Evolutionary conservation across 805 yeast genomes (phyloP), one percentile per base, ranked within the genome.

Genomic region (Myxozyma neglecta): DNA sequence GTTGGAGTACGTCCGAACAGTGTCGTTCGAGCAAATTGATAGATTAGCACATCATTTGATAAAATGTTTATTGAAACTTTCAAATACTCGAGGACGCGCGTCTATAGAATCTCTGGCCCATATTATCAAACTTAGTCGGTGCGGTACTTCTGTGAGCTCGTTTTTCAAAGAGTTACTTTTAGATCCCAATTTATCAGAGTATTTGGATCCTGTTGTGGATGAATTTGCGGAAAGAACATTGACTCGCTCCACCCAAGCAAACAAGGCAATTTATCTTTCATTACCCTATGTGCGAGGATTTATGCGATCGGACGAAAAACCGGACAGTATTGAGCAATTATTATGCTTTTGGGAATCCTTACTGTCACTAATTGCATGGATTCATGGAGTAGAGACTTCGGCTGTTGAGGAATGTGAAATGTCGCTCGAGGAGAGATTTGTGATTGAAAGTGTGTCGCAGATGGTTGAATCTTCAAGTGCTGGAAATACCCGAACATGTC

Each of bases 371-470:
- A 44, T 55, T 48, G 59, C 53, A 1, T 55, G 59, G 59, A 39
- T 55, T 2, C 53, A 48, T 39, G 53, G 59, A 14, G 48, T 55
- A 1, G 59, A 55, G 24, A 40, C 24, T 10, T 36, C 50, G 9
- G 29, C 51, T 6, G 53, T 42, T 14, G 53, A 34, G 18, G 48
- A 39, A 32, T 14, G 43, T 10, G 47, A 39, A 37, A 55, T 55
- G 59, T 55, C 59, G 14, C 40, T 47, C n/a, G 59, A 55, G 24
- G 59, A 55, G 32, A 46, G 18, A 18, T 55, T 55, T 48, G 59
- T 55, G 6, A 13, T 55, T 11, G 59, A 55, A 6, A 44, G 52
- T 18, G 48, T 55, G 36, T 43, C 36, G 8, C 57, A 45, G 16
- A 53, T 45, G 50, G 51, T 45, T 18, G 57, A 44, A 16, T 1